Base-by-base conservation (phyloP, 139 green algal species). In the Spirogloea muscicola region DNA sequence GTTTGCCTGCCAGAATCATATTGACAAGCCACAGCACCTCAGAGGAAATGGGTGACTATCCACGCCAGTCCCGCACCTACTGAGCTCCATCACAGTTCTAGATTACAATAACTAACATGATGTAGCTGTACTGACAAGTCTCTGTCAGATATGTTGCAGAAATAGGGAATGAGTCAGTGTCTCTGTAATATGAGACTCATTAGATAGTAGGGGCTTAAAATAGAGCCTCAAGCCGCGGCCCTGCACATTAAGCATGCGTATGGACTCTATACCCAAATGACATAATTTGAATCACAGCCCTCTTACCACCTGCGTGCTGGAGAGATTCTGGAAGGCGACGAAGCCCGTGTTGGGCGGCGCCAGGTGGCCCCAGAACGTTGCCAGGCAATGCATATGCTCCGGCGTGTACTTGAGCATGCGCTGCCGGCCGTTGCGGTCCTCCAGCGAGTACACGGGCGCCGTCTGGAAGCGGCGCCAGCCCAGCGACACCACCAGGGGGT, bases 321-420 rank as follows among this genome's bases (percentile, higher is more conserved):
- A n/a, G 7, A 85, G 44, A 3, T 10, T 82, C 75, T 90, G 86
- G 44, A 91, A 80, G 1, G 66, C 80, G 21, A 91, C 34, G 16
- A 91, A 58, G 42, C 89, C 91, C 1, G 91, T 97, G 80, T 91
- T 92, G 29, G 90, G 89, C 2, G 94, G 92, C 38, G 86, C 89
- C 60, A 96, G 68, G 1, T 92, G 68, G 25, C 51, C 68, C 36
- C 83, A 95, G 51, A 94, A 82, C 0, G 75, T 80, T 5, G 92
- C 92, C 16, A 92, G 43, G 84, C 94, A 99, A 82, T 98, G 94
- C 90, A 94, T 93, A 85, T 98, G 94, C 86, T 99, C 91, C 0
- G 94, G 94, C 0, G 90, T 95, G 88, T 99, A 99, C 87, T 98
- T 97, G 52, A 97, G 85, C 84, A 93, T 89, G 7, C 92, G 80